Base-by-base conservation (phyloP, 208 protist genomes). In the Crithidia mellificae region DNA sequence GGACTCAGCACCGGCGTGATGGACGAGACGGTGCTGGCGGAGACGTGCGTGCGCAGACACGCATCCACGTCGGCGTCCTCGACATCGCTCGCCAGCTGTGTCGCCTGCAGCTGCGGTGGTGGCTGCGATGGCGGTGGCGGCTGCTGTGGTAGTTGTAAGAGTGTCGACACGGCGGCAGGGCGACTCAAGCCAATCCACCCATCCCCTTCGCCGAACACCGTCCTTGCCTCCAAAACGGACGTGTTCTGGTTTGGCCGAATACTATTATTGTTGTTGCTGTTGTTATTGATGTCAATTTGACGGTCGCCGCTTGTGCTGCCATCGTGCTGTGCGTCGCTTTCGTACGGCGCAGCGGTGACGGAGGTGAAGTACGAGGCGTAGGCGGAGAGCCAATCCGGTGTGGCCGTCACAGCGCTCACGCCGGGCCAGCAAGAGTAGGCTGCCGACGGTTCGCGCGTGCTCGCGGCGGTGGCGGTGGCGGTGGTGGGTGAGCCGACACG, bases 381-480 rank as follows among this genome's bases (percentile, higher is more conserved):
- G 49, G 51, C 63, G 15, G 72, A 66, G 9, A 72, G 57, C 72
- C 63, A 72, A 19, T 62, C 58, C 11, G 72, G 67, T n/a, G n/a
- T n/a, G 1, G 41, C 39, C 0, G 44, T 50, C n/a, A 14, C 54
- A 25, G 22, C 14, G 22, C 41, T 6, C 14, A 29, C 25, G 6
- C 12, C 9, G 25, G 14, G 39, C 30, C 14, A 32, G 0, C 32
- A n/a, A 2, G 59, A 20, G 22, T 55, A 46, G 14, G 59, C 46
- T 1, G 19, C 19, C 1, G 58, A 54, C 0, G n/a, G 19, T 2
- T 64, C 58, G 0, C 58, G 58, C 15, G 46, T 43, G 43, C 9
- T 51, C 9, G 38, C 32, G 2, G 39, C 19, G 27, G 22, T 29
- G 39, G 39, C 19, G 43, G 2, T 29, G 39, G 24, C 25, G 4